Evolutionary conservation across 306 rosid species (phyloP).

Genomic region (Echinosophora koreensis): DNA sequence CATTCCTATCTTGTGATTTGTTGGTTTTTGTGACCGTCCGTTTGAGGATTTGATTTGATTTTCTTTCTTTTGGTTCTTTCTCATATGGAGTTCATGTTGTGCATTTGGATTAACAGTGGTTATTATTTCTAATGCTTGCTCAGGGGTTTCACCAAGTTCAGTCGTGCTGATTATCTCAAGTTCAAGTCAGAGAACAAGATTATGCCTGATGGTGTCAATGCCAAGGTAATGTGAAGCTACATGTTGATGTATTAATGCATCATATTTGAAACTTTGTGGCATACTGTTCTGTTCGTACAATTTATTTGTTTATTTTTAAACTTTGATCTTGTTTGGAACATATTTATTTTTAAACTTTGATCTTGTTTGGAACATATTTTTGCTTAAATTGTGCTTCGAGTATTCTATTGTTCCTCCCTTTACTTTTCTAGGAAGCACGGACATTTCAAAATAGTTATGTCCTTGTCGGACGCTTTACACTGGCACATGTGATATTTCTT

Average conservation of each 20-base stretch:
- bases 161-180: slow-evolving; percentile 66
- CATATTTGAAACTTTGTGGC: slow-evolving; percentile 5
- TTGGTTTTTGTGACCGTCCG: background rate
- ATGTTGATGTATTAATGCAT: background rate
- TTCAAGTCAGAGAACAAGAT: slow-evolving; percentile 66
- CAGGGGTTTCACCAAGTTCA: slow-evolving; percentile 86
- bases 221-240: slow-evolving; percentile 62
- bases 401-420: background rate
- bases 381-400: background rate
- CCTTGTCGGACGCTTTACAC: too few species aligned
- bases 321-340: background rate
- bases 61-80: background rate
- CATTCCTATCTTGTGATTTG: background rate
- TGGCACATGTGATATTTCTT: too few species aligned
- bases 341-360: background rate
- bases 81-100: background rate
- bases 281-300: too few species aligned
- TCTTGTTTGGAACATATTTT: background rate
- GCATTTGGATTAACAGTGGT: background rate
- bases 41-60: background rate
- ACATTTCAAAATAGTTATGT: too few species aligned
- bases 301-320: background rate
- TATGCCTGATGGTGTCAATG: slow-evolving; percentile 76
- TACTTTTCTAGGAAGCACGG: too few species aligned
- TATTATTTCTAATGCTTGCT: slow-evolving; percentile 27